Conservation (phyloP, 2,329 filamentous ascomycete genomes). For the Pseudogymnoascus sp. region DNA sequence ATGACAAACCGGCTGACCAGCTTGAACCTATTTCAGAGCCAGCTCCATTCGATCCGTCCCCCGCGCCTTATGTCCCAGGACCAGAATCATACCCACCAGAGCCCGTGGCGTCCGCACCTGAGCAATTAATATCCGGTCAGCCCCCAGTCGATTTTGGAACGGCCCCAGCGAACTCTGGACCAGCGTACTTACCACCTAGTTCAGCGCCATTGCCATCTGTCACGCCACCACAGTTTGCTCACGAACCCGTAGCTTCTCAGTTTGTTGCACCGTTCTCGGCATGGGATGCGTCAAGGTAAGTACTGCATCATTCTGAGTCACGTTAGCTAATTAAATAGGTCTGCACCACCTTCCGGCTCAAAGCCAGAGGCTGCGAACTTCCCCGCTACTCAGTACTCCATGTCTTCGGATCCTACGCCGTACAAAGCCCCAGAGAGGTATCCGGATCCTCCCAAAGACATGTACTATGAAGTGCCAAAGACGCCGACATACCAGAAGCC, state of each 20-base stretch:
- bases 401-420: slow-evolving; percentile 67
- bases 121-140: slow-evolving; percentile 17
- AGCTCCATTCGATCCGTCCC: slow-evolving; percentile 9
- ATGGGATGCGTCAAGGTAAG: slow-evolving; percentile 44
- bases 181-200: background rate
- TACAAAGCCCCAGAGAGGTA: slow-evolving; percentile 73
- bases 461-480: slow-evolving; percentile 80
- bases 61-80: background rate
- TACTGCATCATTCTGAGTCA: slow-evolving; percentile 28
- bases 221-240: background rate
- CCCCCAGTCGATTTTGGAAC: slow-evolving; percentile 17
- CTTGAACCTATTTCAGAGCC: background rate
- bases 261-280: slow-evolving; percentile 19
- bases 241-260: background rate
- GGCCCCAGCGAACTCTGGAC: slow-evolving; percentile 10
- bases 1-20: slow-evolving; percentile 11
- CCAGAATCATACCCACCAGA: slow-evolving; percentile 12
- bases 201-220: background rate
- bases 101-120: slow-evolving; percentile 13
- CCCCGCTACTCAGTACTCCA: slow-evolving; percentile 69
- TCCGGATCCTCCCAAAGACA: slow-evolving; percentile 74
- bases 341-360: slow-evolving; percentile 55
- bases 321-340: slow-evolving; percentile 22
- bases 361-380: slow-evolving; percentile 82
- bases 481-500: slow-evolving; percentile 52